Evolutionary conservation across 1,139 yeast species (phyloP).

Genomic region (Sugiyamaella castrensis): DNA sequence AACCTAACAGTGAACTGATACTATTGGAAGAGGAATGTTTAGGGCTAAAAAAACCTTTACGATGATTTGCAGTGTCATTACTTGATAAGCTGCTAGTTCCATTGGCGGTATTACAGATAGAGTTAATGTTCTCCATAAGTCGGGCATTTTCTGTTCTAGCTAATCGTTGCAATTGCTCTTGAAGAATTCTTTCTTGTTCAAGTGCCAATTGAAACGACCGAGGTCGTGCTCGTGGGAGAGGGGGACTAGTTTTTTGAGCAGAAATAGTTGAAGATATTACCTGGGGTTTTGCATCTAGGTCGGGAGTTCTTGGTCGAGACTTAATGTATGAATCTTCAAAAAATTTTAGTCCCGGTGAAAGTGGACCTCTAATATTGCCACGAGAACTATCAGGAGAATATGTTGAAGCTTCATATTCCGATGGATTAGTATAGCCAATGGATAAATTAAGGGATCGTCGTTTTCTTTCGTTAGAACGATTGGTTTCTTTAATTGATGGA

Average conservation of each 20-base stretch:
- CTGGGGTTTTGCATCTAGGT: neutral
- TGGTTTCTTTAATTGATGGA: no score
- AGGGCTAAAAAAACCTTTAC: neutral
- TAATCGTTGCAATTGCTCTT: constrained; percentile 32
- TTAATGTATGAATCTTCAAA: constrained; percentile 1
- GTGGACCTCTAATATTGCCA: constrained; percentile 6
- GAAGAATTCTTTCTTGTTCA: constrained; percentile 33
- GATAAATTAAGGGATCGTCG: constrained; percentile 26
- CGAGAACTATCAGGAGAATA: constrained; percentile 14
- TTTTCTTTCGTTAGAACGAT: constrained; percentile 10
- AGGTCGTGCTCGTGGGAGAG: constrained; percentile 7
- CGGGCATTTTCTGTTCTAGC: constrained; percentile 37
- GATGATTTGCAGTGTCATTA: neutral
- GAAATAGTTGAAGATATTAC: neutral
- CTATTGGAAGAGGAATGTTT: no score
- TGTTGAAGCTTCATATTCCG: constrained; percentile 4
- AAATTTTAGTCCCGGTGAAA: constrained; percentile 3
- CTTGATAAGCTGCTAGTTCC: neutral
- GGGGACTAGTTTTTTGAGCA: neutral
- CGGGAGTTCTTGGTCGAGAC: constrained; percentile 5
- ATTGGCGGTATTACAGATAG: neutral
- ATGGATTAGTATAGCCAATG: constrained; percentile 9
- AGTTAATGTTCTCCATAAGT: constrained; percentile 13
- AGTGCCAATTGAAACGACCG: constrained; percentile 21
- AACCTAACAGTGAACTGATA: no score